These are phyloP conservation scores for Trifolium dubium DNA, from an alignment of 306 rosid species.

Conservation along the genomic window DNA sequence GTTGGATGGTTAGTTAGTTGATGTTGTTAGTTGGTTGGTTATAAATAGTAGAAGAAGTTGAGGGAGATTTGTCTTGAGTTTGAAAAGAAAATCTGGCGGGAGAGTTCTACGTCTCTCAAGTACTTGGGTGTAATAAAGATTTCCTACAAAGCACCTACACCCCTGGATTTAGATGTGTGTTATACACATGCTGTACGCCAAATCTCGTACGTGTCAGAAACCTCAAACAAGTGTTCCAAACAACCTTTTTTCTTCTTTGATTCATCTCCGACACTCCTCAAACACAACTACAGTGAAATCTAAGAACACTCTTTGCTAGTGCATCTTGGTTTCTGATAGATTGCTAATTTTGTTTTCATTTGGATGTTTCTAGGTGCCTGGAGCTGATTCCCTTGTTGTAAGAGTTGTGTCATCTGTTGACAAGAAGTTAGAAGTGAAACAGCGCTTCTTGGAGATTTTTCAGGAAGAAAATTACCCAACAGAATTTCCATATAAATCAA, in stretches of 20 bases:
- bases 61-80: background rate
- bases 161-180: background rate
- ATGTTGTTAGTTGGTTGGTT: background rate
- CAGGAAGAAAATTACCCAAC: constrained; percentile 95
- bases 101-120: constrained; percentile 9
- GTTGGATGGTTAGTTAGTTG: background rate
- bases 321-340: constrained; percentile 13
- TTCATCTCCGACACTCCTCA: background rate
- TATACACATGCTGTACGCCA: background rate
- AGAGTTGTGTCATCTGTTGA: constrained; percentile 98
- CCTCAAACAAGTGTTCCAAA: background rate
- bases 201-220: background rate
- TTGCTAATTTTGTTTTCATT: constrained; percentile 34
- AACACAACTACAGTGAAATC: background rate
- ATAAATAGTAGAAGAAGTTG: background rate
- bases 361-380: constrained; percentile 74
- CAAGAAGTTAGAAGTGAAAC: constrained; percentile 97
- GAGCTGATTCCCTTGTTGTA: constrained; percentile 84
- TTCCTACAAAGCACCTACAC: background rate
- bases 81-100: background rate
- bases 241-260: background rate
- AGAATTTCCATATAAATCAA: constrained; percentile 95
- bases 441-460: constrained; percentile 88
- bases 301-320: background rate
- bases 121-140: background rate